Evolutionary conservation across 2,329 filamentous ascomycete species (phyloP).

Genomic region (Zymoseptoria ardabiliae): DNA sequence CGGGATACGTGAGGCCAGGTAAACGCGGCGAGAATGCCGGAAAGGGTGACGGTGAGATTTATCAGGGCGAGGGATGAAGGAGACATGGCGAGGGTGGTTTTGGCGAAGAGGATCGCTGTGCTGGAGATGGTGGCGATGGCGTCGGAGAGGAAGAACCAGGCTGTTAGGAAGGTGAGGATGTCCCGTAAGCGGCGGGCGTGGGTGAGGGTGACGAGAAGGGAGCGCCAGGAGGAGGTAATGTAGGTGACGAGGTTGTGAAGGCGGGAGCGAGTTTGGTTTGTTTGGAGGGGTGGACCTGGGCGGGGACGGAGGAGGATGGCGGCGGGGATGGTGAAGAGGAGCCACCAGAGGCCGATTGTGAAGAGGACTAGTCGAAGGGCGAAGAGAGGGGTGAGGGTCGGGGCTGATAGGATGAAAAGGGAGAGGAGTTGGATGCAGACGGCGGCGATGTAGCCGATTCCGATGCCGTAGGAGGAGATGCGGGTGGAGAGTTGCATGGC

Average conservation of each 20-base stretch:
- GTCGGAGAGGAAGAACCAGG: constrained; percentile 93
- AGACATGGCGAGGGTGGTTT: constrained; percentile 84
- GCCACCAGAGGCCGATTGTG: constrained; percentile 86
- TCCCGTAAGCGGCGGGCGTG: constrained; percentile 67
- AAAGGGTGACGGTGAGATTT: constrained; percentile 81
- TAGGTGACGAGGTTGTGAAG: constrained; percentile 58
- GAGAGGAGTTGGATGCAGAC: constrained; percentile 75
- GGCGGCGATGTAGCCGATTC: constrained; percentile 84
- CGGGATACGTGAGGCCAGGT: constrained; percentile 77
- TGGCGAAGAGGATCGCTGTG: constrained; percentile 91
- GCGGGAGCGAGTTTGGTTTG: constrained; percentile 19
- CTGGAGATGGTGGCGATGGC: constrained; percentile 91
- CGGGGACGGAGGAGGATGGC: constrained; percentile 81
- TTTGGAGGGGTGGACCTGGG: constrained; percentile 65
- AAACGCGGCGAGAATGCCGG: constrained; percentile 81
- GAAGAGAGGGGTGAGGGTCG: constrained; percentile 69
- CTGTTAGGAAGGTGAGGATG: constrained; percentile 69
- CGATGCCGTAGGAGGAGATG: constrained; percentile 87
- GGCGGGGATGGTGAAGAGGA: constrained; percentile 79
- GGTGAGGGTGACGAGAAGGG: constrained; percentile 70
- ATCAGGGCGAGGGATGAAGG: constrained; percentile 84
- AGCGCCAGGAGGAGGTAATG: constrained; percentile 76
- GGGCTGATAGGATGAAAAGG: constrained; percentile 63
- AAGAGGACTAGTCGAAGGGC: constrained; percentile 82
- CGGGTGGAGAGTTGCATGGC: constrained; percentile 78